Conservation (phyloP, 1,284 basidiomycete genomes). For the Leccinum subrobustum region DNA sequence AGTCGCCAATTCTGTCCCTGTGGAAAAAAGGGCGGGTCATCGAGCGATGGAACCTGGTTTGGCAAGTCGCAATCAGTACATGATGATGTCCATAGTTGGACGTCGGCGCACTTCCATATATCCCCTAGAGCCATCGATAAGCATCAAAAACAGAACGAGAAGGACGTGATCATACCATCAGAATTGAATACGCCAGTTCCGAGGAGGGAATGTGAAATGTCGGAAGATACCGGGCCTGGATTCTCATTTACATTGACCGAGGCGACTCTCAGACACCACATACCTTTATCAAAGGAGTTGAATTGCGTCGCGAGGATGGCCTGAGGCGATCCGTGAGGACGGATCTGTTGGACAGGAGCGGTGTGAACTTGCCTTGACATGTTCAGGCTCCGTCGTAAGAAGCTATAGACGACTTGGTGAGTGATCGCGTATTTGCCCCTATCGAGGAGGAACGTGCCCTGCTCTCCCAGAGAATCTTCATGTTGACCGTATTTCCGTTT, state of each 20-base stretch:
- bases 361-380: slow-evolving; percentile 35
- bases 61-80: slow-evolving; percentile 5
- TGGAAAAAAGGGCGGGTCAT: slow-evolving; percentile 59
- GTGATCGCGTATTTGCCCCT: background rate
- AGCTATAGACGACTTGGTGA: slow-evolving; percentile 16
- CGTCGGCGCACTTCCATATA: slow-evolving; percentile 47
- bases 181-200: slow-evolving; percentile 61
- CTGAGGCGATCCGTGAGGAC: slow-evolving; percentile 15
- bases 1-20: slow-evolving; percentile 50
- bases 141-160: background rate
- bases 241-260: slow-evolving; percentile 10
- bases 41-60: slow-evolving; percentile 49
- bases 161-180: slow-evolving; percentile 40
- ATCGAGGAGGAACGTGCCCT: slow-evolving; percentile 22
- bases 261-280: background rate
- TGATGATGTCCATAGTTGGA: background rate
- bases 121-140: slow-evolving; percentile 37
- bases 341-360: background rate
- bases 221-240: slow-evolving; percentile 22
- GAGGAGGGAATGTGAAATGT: slow-evolving; percentile 38
- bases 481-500: slow-evolving; percentile 33
- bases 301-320: slow-evolving; percentile 40
- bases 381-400: slow-evolving; percentile 38
- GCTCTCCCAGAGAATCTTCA: slow-evolving; percentile 34
- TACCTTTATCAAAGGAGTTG: slow-evolving; percentile 45